Evolutionary conservation across 2,329 filamentous ascomycete genomes (phyloP), one percentile per base, ranked within the genome.

Genomic region (Aspergillus sp.): DNA sequence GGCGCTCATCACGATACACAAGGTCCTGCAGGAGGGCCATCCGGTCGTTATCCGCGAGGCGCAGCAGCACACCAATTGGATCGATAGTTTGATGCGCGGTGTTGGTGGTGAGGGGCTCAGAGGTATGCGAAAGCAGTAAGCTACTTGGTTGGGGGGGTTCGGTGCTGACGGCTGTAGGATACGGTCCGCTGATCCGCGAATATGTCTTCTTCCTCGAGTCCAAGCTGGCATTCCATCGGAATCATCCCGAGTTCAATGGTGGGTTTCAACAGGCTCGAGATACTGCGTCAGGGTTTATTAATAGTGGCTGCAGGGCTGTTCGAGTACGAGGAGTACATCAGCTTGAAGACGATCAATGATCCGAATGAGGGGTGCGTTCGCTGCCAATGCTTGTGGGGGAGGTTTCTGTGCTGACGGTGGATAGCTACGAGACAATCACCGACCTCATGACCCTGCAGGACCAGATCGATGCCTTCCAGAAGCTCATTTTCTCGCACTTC

Each of bases 261-360:
- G 71, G 57, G 72, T 58, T 23, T 31, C 7, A 16, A 20, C 43
- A 7, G 19, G 25, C 17, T 32, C 31, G 36, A 34, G 11, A 11
- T 43, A 5, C 7, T 16, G 13, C 36, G 9, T 17, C 10, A 20
- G 17, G 19, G 10, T 34, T 48, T 38, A 51, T 55, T 20, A 60
- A 23, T 19, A 13, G n/a, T 7, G 45, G 34, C 25, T 25, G 44
- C 31, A 83, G 81, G 82, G 55, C 91, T 93, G 1, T 99, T 99
- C 67, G 94, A 99, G 71, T 99, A 99, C 69, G 93, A 97, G 77
- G 94, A 99, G 71, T 99, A 99, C 72, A 92, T 97, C 71, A 96
- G 91, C 69, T 80, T 99, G 70, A 97, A 96, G 78, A 91, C 91
- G 23, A 97, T 96, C 77, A 97, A 97, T 72, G 94, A 99, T 72